These are phyloP conservation scores for Eucalyptus sp. DNA, from an alignment of 345 rosid species.

Conservation along the genomic window DNA sequence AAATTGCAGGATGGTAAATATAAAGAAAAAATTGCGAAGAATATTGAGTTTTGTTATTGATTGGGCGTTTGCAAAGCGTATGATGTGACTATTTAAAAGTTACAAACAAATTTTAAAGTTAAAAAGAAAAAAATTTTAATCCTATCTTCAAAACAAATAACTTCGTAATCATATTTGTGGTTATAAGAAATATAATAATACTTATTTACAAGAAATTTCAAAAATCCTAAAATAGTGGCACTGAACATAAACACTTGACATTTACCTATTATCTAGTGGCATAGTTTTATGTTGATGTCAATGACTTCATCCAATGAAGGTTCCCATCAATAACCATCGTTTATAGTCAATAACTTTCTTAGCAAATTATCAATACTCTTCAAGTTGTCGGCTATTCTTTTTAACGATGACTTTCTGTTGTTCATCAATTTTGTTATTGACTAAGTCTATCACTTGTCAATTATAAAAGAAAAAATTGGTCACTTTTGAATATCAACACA, in stretches of 20 bases:
- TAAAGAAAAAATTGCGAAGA: not conserved
- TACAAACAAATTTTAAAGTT: not conserved
- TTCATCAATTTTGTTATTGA: not conserved
- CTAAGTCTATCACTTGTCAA: not conserved
- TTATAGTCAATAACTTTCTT: not conserved
- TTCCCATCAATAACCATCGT: not conserved
- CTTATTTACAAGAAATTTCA: not conserved
- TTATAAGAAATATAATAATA: not conserved
- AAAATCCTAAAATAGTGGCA: not conserved
- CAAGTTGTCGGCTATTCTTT: not conserved
- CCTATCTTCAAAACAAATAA: not conserved
- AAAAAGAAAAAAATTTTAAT: not conserved
- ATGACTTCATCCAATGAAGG: not conserved
- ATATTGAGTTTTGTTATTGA: not conserved
- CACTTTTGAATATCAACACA: not conserved
- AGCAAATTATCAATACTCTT: not conserved
- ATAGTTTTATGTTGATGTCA: not conserved
- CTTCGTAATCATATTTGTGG: not conserved
- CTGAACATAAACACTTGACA: not conserved
- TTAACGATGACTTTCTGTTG: fast-evolving
- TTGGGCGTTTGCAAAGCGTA: not conserved
- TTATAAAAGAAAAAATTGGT: not conserved
- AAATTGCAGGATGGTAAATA: not conserved
- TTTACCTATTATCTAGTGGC: not conserved
- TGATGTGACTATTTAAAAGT: not conserved